Evolutionary conservation across 1,284 basidiomycete species (phyloP), one percentile per base, ranked within the genome.

Genomic region (Cutaneotrichosporon cutaneum): DNA sequence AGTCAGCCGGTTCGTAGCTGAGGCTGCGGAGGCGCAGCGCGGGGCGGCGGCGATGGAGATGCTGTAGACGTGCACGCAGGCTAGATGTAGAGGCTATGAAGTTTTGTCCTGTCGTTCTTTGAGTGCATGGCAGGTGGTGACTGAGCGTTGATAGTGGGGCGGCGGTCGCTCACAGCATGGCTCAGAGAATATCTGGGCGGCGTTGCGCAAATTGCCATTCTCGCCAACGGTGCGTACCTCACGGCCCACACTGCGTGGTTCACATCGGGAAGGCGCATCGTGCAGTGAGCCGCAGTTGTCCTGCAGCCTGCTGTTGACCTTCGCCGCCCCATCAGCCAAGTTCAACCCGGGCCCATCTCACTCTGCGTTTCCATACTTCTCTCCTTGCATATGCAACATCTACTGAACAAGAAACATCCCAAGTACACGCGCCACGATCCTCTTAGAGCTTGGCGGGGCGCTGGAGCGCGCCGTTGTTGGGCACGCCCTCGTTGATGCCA

Each of bases 1-100:
- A 5, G 63, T 69, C 3, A 58, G 53, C 26, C 42, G 53, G 32
- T 64, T 72, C 24, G 60, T 77, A 0, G 53, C 61, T 10, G 70
- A 69, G 57, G 48, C 48, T n/a, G 48, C 48, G 48, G 18, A 30
- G 10, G 48, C 48, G 48, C 48, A 27, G 18, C 44, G 44, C 22
- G n/a, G 9, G 7, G 44, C 44, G 48, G 18, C 27, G 21, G 48
- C 7, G 27, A 16, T 32, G 11, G 44, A 30, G 48, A 27, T 51
- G 26, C 9, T 18, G 45, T 48, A 48, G 22, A 16, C 22, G 4
- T 47, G 45, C 13, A 32, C 27, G 48, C 32, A 51, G 27, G 22
- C 45, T 48, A 48, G 45, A 48, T 24, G 45, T 27, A 27, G 21
- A 48, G 45, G 26, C 6, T 48, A 26, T 48, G 45, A 16, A 48